These are phyloP conservation scores for Linnemannia zychae DNA, from an alignment of 192 early-diverging fungal genomes.

Conservation along the genomic window DNA sequence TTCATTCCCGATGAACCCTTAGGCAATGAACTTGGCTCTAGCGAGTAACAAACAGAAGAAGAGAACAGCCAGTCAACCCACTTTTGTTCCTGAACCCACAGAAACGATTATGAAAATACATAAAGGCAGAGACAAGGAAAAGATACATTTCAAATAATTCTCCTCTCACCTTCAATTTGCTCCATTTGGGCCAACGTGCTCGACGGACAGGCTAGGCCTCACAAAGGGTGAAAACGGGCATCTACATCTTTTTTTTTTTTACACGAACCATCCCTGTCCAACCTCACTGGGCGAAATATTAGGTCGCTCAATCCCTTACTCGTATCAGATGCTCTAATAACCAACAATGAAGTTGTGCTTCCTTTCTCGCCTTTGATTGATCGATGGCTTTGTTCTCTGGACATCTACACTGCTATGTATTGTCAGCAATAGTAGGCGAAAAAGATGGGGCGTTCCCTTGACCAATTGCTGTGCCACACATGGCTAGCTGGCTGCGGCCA, in stretches of 20 bases:
- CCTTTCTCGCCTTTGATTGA: not conserved
- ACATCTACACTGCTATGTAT: not conserved
- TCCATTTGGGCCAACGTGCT: not conserved
- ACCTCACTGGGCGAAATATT: not conserved
- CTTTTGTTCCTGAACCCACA: not conserved
- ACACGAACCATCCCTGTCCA: not conserved
- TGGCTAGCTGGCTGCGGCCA: not conserved
- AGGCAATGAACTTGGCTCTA: not conserved
- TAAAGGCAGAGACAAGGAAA: not conserved
- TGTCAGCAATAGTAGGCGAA: not conserved
- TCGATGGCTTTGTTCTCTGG: not conserved
- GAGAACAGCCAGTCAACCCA: not conserved
- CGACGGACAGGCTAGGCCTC: not conserved
- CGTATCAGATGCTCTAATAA: not conserved
- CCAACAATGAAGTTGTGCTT: no score
- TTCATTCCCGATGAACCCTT: no score
- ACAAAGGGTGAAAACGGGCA: no score
- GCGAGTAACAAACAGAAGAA: not conserved
- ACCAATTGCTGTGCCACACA: not conserved
- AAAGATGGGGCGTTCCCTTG: not conserved
- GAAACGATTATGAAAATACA: not conserved
- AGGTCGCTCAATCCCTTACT: not conserved
- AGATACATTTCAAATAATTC: slow-evolving; percentile 3
- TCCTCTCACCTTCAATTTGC: not conserved
- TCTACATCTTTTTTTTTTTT: not conserved